phyloP scores from a whole-genome alignment of 345 rosid species.

The Sonneratia caseolaris region DNA sequence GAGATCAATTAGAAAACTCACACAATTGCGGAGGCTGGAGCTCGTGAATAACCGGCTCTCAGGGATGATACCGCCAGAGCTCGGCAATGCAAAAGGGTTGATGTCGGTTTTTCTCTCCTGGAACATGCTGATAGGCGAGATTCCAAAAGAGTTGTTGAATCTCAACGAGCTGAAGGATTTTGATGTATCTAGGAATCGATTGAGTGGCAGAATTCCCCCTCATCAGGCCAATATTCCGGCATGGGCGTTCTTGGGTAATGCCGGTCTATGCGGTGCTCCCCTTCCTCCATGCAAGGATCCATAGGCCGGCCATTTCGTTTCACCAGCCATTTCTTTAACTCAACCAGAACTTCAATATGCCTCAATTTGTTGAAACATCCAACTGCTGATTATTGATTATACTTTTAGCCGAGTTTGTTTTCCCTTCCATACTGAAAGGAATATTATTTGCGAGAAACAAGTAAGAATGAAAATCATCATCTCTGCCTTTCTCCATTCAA shows the following conservation, averaged over 20 bases:
- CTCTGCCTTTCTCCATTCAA: neutral
- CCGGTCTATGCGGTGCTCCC: constrained; percentile 41
- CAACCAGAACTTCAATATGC: too few species aligned
- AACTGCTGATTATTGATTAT: neutral
- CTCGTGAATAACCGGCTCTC: constrained; percentile 22
- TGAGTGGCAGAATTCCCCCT: constrained; percentile 35
- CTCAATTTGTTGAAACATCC: neutral
- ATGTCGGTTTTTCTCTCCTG: constrained; percentile 30
- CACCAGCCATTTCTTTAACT: too few species aligned
- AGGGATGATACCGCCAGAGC: constrained; percentile 38
- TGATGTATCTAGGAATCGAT: constrained; percentile 30
- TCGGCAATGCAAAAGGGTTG: constrained; percentile 29
- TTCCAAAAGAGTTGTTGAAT: constrained; percentile 29
- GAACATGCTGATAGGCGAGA: constrained; percentile 33
- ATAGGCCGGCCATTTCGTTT: too few species aligned
- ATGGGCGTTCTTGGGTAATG: constrained; percentile 31
- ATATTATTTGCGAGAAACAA: neutral
- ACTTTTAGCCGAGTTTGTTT: neutral
- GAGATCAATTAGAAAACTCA: constrained; percentile 27
- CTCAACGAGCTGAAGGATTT: constrained; percentile 31
- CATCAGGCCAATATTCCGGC: constrained; percentile 33
- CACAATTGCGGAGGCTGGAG: constrained; percentile 26
- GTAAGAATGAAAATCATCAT: neutral
- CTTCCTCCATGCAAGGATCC: constrained; percentile 37
- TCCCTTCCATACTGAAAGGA: neutral